Evolutionary conservation across 106 monocot species (phyloP), one percentile per base, ranked within the genome.

Genomic region (Dioscorea dumetorum): DNA sequence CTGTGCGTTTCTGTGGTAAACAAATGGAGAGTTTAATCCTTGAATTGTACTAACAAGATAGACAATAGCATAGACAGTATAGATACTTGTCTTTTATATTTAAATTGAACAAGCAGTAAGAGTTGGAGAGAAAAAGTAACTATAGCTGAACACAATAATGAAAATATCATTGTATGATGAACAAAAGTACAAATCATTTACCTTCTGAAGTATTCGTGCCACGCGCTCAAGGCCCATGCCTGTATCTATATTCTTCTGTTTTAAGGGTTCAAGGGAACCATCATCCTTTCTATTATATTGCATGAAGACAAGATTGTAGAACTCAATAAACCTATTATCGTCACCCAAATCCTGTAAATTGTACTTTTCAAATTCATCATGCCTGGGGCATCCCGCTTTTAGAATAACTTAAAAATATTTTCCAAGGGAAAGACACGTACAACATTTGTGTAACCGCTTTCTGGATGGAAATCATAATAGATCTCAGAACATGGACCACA

Each of bases 401-500:
- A 5, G 41, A 41, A 41, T 41, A 41, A 41, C 9, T 41, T 41
- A 41, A 41, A 3, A 5, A 41, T 5, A 41, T 41, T 10, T 41
- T 41, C 41, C 6, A 10, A 41, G 22, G 11, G 13, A 59, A 71
- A 67, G 41, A 58, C 70, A 82, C 85, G 69, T 79, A 95, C 92
- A 69, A 74, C 82, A 83, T 90, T 74, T 68, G 67, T 66, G 59
- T 70, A 67, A 21, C 92, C 87, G 52, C 78, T 87, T 48, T 93
- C 90, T 68, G 97, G 90, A 81, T 83, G 74, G 70, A 99, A 99
- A 80, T 99, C 97, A 74, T 90, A 99, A 83, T 99, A 99, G 70
- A 99, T 99, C 76, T 99, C 97, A 63, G 92, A 99, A 67, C 97
- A 99, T 58, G 97, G 97, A 52, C 97, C 97, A 83, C 97, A 99